Percentiles rank a stretch among this genome's conserved stretches.
phyloP scores from a whole-genome alignment of 2,329 filamentous ascomycete genomes.

The Colletotrichum tanaceti region DNA sequence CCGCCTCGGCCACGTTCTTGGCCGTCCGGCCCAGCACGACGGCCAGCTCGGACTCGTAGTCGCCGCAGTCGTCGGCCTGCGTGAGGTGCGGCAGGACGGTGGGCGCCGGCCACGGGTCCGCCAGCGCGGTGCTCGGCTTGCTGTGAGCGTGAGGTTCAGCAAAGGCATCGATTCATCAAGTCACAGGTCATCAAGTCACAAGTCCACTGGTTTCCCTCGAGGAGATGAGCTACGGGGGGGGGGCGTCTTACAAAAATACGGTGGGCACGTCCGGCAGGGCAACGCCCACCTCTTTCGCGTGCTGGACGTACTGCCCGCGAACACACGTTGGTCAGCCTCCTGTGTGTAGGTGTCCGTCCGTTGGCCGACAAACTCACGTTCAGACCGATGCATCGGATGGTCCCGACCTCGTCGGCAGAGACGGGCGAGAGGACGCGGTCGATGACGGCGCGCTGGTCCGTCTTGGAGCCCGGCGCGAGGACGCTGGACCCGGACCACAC shows the following conservation, averaged over 20 bases:
- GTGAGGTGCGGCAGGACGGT: conserved; percentile 63
- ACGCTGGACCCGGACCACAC: conserved; percentile 70
- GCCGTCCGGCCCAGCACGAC: conserved; percentile 64
- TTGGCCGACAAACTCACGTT: conserved; percentile 58
- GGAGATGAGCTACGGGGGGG: neutral
- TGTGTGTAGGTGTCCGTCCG: too few species aligned
- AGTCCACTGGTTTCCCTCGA: too few species aligned
- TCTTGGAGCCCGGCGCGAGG: conserved; percentile 63
- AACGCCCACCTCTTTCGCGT: conserved; percentile 62
- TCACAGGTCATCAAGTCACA: too few species aligned
- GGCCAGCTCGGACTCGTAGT: conserved; percentile 70
- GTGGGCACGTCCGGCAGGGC: conserved; percentile 65
- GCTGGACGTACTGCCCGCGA: conserved; percentile 50
- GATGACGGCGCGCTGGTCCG: conserved; percentile 59
- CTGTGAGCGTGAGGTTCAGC: conserved; percentile 37
- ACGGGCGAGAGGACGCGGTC: conserved; percentile 60
- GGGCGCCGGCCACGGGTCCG: conserved; percentile 64
- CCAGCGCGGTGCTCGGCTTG: conserved; percentile 66
- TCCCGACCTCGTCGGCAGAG: conserved; percentile 45
- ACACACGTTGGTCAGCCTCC: too few species aligned
- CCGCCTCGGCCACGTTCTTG: conserved; percentile 65
- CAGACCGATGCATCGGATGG: conserved; percentile 64
- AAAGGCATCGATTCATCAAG: too few species aligned
- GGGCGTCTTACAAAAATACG: conserved; percentile 59
- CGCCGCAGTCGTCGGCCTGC: conserved; percentile 63